Evolutionary conservation across 2,329 filamentous ascomycete species (phyloP), one percentile per base, ranked within the genome.

Genomic region (Davidsoniella virescens): DNA sequence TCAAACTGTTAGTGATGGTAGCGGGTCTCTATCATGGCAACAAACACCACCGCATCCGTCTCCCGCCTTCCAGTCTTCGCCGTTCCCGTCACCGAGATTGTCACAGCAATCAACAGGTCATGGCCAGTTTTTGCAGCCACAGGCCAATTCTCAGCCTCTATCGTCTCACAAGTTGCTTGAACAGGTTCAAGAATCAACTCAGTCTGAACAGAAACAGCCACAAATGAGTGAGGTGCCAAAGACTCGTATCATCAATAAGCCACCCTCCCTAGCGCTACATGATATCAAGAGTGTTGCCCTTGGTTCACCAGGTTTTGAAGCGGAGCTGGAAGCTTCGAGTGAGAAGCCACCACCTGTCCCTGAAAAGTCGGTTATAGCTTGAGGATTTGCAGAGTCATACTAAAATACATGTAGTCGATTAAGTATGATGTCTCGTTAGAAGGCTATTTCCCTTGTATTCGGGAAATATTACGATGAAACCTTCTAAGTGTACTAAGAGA

Each of bases 71-170:
- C 36, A 48, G 18, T n/a, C 46, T 36, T 41, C 40, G 40, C 48
- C 48, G 26, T n/a, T 44, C 26, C 39, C 25, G 5, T 50, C 48
- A 2, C 48, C 48, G 16, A 41, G 33, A 4, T n/a, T 48, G 36
- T 20, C 12, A 18, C 18, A 16, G 10, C 33, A 9, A 9, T 33
- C 29, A 33, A 33, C 29, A 12, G 10, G 29, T 8, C 29, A 33
- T 12, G 29, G 29, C 8, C 29, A 5, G 12, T 33, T 23, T 23
- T 23, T 23, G 20, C 20, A 23, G 20, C 20, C 20, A 23, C 20
- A 23, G 5, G 20, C 20, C 17, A 41, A 17, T 10, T 41, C 16
- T 33, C 29, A 33, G 10, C 26, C 26, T 9, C 10, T 4, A 33
- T 12, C 26, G 7, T 33, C 26, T 33, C 26, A 12, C 26, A 33